These are phyloP conservation scores for Guadua angustifolia DNA, from an alignment of 176 grass and related monocot genomes.

Conservation along the genomic window DNA sequence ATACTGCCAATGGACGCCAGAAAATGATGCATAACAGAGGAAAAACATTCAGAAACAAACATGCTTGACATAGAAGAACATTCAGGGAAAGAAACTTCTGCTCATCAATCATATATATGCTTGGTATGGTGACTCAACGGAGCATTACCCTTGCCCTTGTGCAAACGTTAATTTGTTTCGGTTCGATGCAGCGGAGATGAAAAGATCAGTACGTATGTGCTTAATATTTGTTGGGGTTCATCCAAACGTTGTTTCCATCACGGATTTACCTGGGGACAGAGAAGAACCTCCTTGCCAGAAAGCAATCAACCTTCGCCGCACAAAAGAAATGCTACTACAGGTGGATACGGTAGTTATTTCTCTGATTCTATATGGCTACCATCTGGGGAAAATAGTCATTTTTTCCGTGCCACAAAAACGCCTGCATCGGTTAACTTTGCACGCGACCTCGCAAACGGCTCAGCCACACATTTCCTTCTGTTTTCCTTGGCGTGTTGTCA, in stretches of 20 bases:
- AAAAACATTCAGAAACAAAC: no score
- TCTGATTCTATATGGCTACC: no score
- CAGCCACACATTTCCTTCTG: neutral
- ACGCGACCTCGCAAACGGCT: neutral
- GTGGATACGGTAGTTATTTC: no score
- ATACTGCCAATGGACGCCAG: no score
- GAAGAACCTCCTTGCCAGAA: neutral
- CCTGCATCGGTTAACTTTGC: neutral
- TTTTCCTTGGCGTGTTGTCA: neutral
- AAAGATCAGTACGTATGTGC: neutral
- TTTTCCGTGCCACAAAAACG: no score
- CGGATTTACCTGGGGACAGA: neutral
- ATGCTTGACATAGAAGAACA: no score
- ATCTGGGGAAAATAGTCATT: no score
- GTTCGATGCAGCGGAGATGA: neutral
- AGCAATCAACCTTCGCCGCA: neutral
- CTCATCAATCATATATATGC: no score
- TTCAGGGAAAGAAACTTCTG: no score
- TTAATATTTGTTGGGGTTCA: no score
- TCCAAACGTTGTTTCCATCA: neutral
- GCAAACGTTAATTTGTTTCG: neutral
- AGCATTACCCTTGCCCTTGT: neutral
- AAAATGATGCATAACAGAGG: no score
- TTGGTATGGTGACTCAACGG: no score
- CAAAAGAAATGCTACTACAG: neutral